A percentile compares a stretch with the other conserved stretches of the same genome.
phyloP scores from a whole-genome alignment of 768 basidiomycete genomes.

The Tephrocybe sp. region DNA sequence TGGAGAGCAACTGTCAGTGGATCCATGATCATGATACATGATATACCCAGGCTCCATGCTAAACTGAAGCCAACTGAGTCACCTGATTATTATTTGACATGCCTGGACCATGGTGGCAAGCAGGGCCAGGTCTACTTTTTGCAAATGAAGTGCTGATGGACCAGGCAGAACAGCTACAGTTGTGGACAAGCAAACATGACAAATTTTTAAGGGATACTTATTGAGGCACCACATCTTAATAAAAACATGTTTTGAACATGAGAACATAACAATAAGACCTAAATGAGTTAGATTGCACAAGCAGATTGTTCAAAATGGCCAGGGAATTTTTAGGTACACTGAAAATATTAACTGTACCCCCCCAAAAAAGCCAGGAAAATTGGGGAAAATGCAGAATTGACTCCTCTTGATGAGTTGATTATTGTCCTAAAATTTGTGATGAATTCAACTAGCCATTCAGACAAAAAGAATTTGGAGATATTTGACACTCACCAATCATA shows the following conservation, averaged over 20 bases:
- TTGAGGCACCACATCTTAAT: neutral
- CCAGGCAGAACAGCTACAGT: no score
- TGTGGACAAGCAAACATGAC: no score
- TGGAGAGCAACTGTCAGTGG: no score
- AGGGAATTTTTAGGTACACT: neutral
- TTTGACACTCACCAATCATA: no score
- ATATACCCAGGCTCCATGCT: no score
- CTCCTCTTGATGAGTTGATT: slow-evolving; percentile 15
- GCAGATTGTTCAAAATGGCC: slow-evolving; percentile 10
- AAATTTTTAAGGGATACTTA: slow-evolving; percentile 2
- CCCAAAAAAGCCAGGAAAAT: slow-evolving; percentile 19
- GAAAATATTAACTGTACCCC: slow-evolving; percentile 18
- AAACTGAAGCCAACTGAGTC: no score
- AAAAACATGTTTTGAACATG: slow-evolving; percentile 9
- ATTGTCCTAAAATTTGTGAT: slow-evolving; percentile 1
- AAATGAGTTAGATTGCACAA: slow-evolving; percentile 6
- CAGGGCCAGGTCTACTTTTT: no score
- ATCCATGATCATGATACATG: no score
- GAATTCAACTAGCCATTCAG: slow-evolving; percentile 1
- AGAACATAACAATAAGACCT: neutral
- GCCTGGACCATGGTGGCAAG: no score
- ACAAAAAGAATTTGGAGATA: neutral
- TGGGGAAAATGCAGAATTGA: slow-evolving; percentile 22
- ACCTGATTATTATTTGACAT: no score
- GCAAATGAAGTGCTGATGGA: no score